These are phyloP conservation scores for Prunus campanulata DNA, from an alignment of 306 rosid genomes.

Conservation along the genomic window DNA sequence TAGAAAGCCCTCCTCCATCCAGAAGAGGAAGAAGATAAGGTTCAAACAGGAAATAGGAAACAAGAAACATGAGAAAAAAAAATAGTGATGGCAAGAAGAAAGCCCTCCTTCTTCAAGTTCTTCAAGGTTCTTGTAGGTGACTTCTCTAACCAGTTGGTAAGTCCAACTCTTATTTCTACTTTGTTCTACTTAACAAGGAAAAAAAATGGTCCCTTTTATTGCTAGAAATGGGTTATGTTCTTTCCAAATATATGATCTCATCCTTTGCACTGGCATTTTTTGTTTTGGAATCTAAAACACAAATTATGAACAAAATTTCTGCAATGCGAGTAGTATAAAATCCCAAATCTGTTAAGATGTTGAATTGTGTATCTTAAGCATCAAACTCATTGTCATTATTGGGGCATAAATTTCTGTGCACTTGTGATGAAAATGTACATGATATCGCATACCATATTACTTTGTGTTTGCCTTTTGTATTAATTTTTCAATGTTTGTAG, in stretches of 20 bases:
- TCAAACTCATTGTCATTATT: background rate
- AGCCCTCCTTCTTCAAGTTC: background rate
- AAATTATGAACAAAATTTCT: too few species aligned
- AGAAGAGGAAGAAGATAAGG: background rate
- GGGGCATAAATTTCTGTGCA: background rate
- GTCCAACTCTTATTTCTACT: background rate
- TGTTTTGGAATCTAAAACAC: background rate
- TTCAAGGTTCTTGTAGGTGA: background rate
- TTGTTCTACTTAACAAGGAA: background rate
- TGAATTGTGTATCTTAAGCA: background rate
- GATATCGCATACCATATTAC: too few species aligned
- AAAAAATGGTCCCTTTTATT: background rate
- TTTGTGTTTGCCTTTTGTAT: background rate
- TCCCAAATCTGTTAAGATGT: background rate
- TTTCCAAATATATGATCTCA: too few species aligned
- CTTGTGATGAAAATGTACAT: background rate
- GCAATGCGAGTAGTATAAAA: too few species aligned
- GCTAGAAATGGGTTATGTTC: too few species aligned
- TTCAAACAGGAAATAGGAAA: background rate
- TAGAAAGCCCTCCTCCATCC: too few species aligned
- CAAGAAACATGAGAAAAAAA: background rate
- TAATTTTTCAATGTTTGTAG: background rate
- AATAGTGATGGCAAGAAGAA: background rate
- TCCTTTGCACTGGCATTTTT: too few species aligned
- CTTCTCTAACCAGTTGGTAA: background rate